Conservation (phyloP, 2,329 filamentous ascomycete genomes). For the Claviceps paspali region DNA sequence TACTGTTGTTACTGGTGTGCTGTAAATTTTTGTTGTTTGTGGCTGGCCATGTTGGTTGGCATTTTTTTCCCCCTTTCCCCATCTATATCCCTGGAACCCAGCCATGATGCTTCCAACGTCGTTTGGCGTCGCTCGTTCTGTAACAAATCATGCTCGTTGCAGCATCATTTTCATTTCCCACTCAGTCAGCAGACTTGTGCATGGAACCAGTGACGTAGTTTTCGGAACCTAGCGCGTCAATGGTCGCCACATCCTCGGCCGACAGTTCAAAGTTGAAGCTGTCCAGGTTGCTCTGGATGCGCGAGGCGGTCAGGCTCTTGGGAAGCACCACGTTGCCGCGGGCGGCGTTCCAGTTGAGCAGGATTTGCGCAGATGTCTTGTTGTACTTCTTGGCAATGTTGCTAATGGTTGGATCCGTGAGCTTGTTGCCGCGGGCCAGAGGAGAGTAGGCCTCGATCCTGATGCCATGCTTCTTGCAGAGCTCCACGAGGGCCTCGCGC, state of each 20-base stretch:
- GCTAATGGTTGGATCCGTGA: slow-evolving; percentile 43
- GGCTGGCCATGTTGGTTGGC: not conserved
- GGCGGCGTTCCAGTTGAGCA: slow-evolving; percentile 68
- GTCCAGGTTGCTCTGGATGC: slow-evolving; percentile 51
- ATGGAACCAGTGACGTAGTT: slow-evolving; percentile 49
- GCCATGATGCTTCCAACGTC: slow-evolving; percentile 2
- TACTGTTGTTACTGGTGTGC: no score
- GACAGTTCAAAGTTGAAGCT: slow-evolving; percentile 48
- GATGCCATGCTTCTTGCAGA: slow-evolving; percentile 40
- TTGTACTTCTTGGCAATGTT: slow-evolving; percentile 52
- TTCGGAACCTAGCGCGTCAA: slow-evolving; percentile 52
- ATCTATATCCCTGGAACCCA: slow-evolving; percentile 1
- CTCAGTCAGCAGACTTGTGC: slow-evolving; percentile 24
- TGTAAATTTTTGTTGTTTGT: not conserved
- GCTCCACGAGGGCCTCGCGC: slow-evolving; percentile 41
- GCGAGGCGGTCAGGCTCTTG: slow-evolving; percentile 51
- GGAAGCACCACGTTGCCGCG: slow-evolving; percentile 59
- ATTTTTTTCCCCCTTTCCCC: not conserved
- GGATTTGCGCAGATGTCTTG: slow-evolving; percentile 57
- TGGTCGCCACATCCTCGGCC: slow-evolving; percentile 39
- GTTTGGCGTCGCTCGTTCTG: not conserved
- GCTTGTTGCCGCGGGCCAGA: slow-evolving; percentile 22
- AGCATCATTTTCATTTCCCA: no score
- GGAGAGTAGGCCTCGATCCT: slow-evolving; percentile 43
- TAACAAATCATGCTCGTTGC: not conserved